A percentile compares a stretch with the other conserved stretches of the same genome.
phyloP scores from a whole-genome alignment of 768 basidiomycete genomes.

The Hericium rajendrae region DNA sequence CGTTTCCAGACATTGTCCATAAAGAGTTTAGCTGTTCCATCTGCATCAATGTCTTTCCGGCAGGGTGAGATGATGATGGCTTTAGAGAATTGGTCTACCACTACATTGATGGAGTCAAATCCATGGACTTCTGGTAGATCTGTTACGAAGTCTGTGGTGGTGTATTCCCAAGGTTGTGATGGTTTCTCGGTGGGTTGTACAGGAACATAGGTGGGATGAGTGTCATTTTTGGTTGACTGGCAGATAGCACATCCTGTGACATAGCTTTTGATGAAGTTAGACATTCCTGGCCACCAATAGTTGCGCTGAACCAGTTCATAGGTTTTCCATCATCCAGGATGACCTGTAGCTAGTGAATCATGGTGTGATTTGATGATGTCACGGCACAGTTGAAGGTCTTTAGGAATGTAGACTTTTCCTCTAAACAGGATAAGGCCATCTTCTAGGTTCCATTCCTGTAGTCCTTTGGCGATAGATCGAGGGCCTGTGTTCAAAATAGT shows the following conservation, averaged over 20 bases:
- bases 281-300: slow-evolving; percentile 22
- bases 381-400: not conserved
- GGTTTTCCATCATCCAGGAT: not conserved
- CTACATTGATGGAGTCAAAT: slow-evolving; percentile 14
- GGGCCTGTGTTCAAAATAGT: not conserved
- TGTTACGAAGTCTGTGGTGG: slow-evolving; percentile 15
- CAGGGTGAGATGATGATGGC: slow-evolving; percentile 20
- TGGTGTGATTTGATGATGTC: not conserved
- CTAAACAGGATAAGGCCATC: not conserved
- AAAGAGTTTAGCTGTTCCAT: slow-evolving; percentile 12
- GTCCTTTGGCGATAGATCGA: not conserved
- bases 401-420: not conserved
- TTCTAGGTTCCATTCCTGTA: not conserved
- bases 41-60: slow-evolving; percentile 9
- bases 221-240: slow-evolving; percentile 18
- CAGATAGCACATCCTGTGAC: slow-evolving; percentile 21
- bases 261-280: slow-evolving; percentile 13
- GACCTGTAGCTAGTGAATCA: not conserved
- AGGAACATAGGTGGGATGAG: not conserved
- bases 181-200: slow-evolving; percentile 14
- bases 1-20: slow-evolving; percentile 8
- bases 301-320: not conserved
- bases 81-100: slow-evolving; percentile 20
- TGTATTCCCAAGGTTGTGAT: slow-evolving; percentile 1
- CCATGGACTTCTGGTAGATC: slow-evolving; percentile 13